A percentile compares a stretch with the other conserved stretches of the same genome.
phyloP scores from a whole-genome alignment of 306 rosid genomes.

The Spatholobus suberectus region DNA sequence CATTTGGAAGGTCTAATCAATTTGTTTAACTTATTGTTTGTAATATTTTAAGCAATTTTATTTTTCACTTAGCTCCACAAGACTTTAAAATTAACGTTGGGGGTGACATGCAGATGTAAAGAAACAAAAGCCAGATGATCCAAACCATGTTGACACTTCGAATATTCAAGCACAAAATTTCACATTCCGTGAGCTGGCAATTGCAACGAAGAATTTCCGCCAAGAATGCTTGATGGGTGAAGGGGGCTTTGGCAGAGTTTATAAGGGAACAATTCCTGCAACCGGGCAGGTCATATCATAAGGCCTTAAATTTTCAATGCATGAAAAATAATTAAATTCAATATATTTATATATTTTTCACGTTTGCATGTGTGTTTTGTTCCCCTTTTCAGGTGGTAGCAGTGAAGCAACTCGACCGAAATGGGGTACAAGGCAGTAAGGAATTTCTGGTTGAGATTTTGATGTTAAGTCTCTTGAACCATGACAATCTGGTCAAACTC shows the following conservation, averaged over 20 bases:
- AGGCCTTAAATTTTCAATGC: not conserved
- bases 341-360: not conserved
- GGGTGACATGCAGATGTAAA: conserved; percentile 42
- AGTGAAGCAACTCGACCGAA: conserved; percentile 93
- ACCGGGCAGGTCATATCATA: conserved; percentile 63
- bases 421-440: conserved; percentile 73
- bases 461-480: conserved; percentile 66
- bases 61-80: not conserved
- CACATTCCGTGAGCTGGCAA: conserved; percentile 88
- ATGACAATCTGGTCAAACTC: conserved; percentile 78
- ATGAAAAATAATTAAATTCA: not conserved
- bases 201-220: conserved; percentile 86
- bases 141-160: conserved; percentile 49
- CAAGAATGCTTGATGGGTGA: conserved; percentile 88
- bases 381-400: conserved; percentile 73
- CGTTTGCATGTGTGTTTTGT: not conserved
- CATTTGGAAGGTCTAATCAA: not conserved
- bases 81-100: not conserved
- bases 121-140: conserved; percentile 46
- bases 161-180: conserved; percentile 68
- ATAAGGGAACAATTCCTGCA: conserved; percentile 72
- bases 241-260: conserved; percentile 96
- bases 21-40: too few species aligned
- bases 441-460: conserved; percentile 80
- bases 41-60: too few species aligned